Evolutionary conservation across 1,284 basidiomycete species (phyloP).

Genomic region (Tremellales sp.): DNA sequence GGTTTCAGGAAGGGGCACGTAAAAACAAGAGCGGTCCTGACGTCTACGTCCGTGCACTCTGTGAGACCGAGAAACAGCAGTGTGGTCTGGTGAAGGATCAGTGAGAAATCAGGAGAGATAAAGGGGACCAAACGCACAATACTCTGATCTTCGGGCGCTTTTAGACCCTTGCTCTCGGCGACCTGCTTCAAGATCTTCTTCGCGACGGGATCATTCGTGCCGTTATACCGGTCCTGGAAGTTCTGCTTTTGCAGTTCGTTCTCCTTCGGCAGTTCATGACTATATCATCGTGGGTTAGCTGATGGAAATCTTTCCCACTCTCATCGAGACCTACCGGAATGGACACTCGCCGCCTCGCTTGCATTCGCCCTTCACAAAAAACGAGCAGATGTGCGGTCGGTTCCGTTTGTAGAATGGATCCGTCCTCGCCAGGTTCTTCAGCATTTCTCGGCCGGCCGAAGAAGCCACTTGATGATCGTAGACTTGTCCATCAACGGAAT

Average conservation of each 20-base stretch:
- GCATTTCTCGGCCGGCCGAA: slow-evolving; percentile 86
- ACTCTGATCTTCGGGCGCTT: slow-evolving; percentile 79
- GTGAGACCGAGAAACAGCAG: slow-evolving; percentile 86
- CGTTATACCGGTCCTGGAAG: slow-evolving; percentile 87
- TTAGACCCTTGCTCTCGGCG: slow-evolving; percentile 73
- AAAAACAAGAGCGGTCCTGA: slow-evolving; percentile 70
- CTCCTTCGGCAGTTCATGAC: slow-evolving; percentile 83
- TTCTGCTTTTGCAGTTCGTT: slow-evolving; percentile 85
- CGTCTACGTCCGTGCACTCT: slow-evolving; percentile 64
- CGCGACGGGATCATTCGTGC: slow-evolving; percentile 84
- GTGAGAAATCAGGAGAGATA: slow-evolving; percentile 7
- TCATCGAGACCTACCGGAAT: slow-evolving; percentile 58
- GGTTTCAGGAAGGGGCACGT: slow-evolving; percentile 68
- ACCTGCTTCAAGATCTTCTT: slow-evolving; percentile 73
- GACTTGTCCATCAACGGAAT: slow-evolving; percentile 38
- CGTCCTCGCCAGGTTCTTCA: slow-evolving; percentile 86
- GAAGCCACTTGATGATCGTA: slow-evolving; percentile 65
- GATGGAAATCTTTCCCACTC: background rate
- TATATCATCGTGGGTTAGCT: slow-evolving; percentile 28
- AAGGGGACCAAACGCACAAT: slow-evolving; percentile 59
- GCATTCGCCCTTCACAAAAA: slow-evolving; percentile 94
- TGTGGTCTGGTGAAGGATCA: slow-evolving; percentile 62
- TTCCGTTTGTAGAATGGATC: slow-evolving; percentile 98
- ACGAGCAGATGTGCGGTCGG: slow-evolving; percentile 87
- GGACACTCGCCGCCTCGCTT: slow-evolving; percentile 88